Evolutionary conservation across 768 basidiomycete species (phyloP).

Genomic region (Termitomyces sp.): DNA sequence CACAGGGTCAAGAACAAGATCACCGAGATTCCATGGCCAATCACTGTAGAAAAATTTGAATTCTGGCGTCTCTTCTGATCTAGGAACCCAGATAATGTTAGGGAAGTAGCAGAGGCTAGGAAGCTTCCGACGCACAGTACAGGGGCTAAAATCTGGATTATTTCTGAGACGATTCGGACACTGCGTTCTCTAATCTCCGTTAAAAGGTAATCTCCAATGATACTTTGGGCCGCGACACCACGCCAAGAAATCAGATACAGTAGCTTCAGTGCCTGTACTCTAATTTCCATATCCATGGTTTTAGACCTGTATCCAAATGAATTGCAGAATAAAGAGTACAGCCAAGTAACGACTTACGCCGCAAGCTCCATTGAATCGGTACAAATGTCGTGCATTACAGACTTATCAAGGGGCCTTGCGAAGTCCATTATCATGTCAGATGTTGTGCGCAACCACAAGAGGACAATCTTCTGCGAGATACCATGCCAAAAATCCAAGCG

Average conservation of each 20-base stretch:
- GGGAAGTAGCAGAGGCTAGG: too few relatives aligned
- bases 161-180: constrained; percentile 10
- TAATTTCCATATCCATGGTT: not conserved
- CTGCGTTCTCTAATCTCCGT: not conserved
- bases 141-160: not conserved
- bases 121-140: constrained; percentile 1
- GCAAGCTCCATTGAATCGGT: constrained; percentile 11
- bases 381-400: constrained; percentile 10
- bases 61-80: not conserved
- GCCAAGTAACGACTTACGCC: constrained; percentile 1
- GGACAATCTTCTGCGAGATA: not conserved
- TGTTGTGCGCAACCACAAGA: constrained; percentile 6
- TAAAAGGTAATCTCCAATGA: constrained; percentile 3
- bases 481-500: constrained; percentile 1
- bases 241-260: not conserved
- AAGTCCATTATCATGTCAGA: constrained; percentile 7
- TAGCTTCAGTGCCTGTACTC: not conserved
- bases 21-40: not conserved
- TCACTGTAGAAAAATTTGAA: not conserved
- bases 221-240: not conserved
- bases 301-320: not conserved
- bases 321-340: not conserved
- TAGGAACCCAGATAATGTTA: not conserved
- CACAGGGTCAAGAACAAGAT: not conserved
- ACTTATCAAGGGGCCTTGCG: constrained; percentile 2